Conservation (phyloP, 805 yeast genomes). For the Blastobotrys attinorum region DNA sequence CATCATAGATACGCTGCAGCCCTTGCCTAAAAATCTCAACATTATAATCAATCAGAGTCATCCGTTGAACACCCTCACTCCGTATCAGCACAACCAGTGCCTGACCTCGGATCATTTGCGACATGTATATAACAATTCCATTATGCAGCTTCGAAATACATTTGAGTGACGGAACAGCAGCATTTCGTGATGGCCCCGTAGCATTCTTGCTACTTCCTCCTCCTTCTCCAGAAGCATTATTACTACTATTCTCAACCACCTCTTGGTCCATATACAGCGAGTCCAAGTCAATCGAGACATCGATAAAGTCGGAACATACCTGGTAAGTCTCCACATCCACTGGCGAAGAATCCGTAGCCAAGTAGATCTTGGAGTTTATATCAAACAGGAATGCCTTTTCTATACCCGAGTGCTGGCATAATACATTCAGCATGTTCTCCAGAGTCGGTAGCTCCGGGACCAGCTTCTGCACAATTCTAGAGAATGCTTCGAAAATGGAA, state of each 20-base stretch:
- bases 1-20: conserved; percentile 36
- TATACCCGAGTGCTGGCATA: conserved; percentile 81
- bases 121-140: conserved; percentile 75
- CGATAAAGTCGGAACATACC: conserved; percentile 95
- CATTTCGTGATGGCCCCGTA: not conserved
- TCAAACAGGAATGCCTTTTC: conserved; percentile 93
- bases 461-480: conserved; percentile 84
- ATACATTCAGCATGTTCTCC: conserved; percentile 80
- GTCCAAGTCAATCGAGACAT: conserved; percentile 83
- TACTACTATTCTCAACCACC: conserved; percentile 8
- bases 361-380: conserved; percentile 84
- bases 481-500: conserved; percentile 90
- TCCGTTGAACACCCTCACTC: conserved; percentile 45
- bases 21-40: conserved; percentile 73
- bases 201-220: not conserved
- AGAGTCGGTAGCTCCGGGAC: conserved; percentile 82
- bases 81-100: conserved; percentile 85
- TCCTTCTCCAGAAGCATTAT: not conserved
- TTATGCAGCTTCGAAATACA: conserved; percentile 72
- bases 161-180: conserved; percentile 29
- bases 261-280: conserved; percentile 22
- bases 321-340: conserved; percentile 94
- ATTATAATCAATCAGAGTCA: conserved; percentile 79
- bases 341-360: conserved; percentile 93
- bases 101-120: conserved; percentile 87